phyloP scores from a whole-genome alignment of 768 basidiomycete species.

The Phlebiopsis gigantea region DNA sequence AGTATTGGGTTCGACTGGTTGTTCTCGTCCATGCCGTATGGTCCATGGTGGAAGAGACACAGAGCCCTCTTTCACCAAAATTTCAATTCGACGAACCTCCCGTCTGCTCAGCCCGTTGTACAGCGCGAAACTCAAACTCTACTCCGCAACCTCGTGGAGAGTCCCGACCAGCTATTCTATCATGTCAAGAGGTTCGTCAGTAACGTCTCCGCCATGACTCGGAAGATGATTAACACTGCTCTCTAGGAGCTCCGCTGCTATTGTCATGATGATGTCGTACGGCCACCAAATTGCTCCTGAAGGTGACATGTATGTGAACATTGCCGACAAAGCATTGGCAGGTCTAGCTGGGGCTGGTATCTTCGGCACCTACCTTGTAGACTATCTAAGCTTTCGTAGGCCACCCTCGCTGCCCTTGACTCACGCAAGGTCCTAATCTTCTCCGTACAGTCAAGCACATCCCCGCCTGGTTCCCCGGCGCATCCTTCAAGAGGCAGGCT shows the following conservation, averaged over 20 bases:
- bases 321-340: constrained; percentile 14
- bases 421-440: constrained; percentile 12
- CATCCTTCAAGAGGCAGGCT: constrained; percentile 59
- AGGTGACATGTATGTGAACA: constrained; percentile 18
- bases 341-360: constrained; percentile 8
- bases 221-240: not conserved
- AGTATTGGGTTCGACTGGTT: constrained; percentile 15
- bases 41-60: constrained; percentile 8
- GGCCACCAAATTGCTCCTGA: constrained; percentile 20
- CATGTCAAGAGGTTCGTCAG: constrained; percentile 10
- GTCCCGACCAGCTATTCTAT: constrained; percentile 8
- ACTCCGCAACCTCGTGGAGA: constrained; percentile 2
- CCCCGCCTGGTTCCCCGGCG: constrained; percentile 64
- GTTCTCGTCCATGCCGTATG: constrained; percentile 14
- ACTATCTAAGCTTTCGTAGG: constrained; percentile 8
- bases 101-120: not conserved
- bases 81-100: constrained; percentile 4
- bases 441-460: constrained; percentile 39
- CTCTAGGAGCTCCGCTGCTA: constrained; percentile 14
- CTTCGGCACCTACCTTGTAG: constrained; percentile 13
- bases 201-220: not conserved
- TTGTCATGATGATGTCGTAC: constrained; percentile 22
- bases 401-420: constrained; percentile 22
- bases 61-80: constrained; percentile 12
- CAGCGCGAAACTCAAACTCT: not conserved